Conservation (phyloP, 441 rosid species). For the Hura crepitans region DNA sequence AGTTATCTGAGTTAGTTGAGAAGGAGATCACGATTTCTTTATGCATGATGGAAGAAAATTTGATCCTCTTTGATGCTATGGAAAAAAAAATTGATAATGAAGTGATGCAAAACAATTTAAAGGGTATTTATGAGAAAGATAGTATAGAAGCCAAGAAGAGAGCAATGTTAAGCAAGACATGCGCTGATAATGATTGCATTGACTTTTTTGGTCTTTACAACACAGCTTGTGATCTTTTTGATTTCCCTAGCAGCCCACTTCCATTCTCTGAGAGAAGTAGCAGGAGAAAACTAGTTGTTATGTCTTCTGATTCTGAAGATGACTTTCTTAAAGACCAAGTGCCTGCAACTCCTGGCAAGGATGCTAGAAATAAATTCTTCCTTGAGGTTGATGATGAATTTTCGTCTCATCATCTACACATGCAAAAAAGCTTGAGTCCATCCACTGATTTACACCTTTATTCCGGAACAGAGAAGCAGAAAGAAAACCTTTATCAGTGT, state of each 20-base stretch:
- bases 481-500: slow-evolving; percentile 32
- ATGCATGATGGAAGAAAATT: slow-evolving; percentile 41
- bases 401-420: slow-evolving; percentile 30
- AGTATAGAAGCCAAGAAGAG: slow-evolving; percentile 67
- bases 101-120: slow-evolving; percentile 30
- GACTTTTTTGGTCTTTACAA: slow-evolving; percentile 38
- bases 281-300: slow-evolving; percentile 49
- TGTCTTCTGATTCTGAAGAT: slow-evolving; percentile 89
- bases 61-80: slow-evolving; percentile 28
- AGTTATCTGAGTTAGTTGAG: slow-evolving; percentile 67
- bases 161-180: slow-evolving; percentile 59
- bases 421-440: slow-evolving; percentile 30
- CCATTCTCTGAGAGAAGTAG: slow-evolving; percentile 36
- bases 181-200: slow-evolving; percentile 43
- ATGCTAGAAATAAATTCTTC: slow-evolving; percentile 26
- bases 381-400: slow-evolving; percentile 29
- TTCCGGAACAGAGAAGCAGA: slow-evolving; percentile 31
- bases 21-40: slow-evolving; percentile 56
- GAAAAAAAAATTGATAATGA: slow-evolving; percentile 41
- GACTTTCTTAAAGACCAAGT: slow-evolving; percentile 32
- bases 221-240: slow-evolving; percentile 33
- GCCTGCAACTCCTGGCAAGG: slow-evolving; percentile 28
- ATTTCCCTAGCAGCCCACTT: slow-evolving; percentile 42
- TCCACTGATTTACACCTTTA: slow-evolving; percentile 28
- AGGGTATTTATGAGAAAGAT: slow-evolving; percentile 35